Evolutionary conservation across 2,329 filamentous ascomycete species (phyloP), one percentile per base, ranked within the genome.

Genomic region (Beauveria australis): DNA sequence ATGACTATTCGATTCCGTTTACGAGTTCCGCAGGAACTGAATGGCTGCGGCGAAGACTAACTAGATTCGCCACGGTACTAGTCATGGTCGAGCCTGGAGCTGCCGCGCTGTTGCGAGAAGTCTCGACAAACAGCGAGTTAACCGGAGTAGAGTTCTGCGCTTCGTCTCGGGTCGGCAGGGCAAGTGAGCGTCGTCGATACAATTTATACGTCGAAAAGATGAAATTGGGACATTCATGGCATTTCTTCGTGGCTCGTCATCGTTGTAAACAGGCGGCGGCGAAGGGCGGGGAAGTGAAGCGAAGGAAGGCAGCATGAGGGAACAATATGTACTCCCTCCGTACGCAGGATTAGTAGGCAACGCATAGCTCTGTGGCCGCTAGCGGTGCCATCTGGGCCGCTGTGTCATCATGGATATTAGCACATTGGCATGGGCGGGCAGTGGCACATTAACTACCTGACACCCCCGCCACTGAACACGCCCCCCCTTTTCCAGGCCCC

Each of bases 1-100:
- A 59, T 59, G 56, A 59, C 56, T 33, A 52, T 59, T 59, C 47
- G 56, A 59, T 59, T 40, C n/a, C 37, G 24, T 52, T 40, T 59
- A 57, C 54, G 44, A 48, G 8, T n/a, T 28, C 16, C 30, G 30
- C 14, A n/a, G 6, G 30, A 30, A 41, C 22, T 30, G 43, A 41
- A 59, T 52, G 47, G 37, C 43, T 30, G 24, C 47, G 37, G 47
- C 33, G 7, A 43, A 2, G 24, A 33, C 5, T 8, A 52, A 33
- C 47, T 52, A 52, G 18, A 43, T 41, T 59, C 41, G 47, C 47
- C 56, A 59, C 56, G 22, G 22, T n/a, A 59, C 47, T 46, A 28
- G 52, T 19, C 18, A 22, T 55, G 26, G 28, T 18, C 41, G 28
- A 53, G 8, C 37, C 14, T 43, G 26, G 33, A 41, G 51, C 51